Conservation (phyloP, 257 asterid genomes). For the Solanum piurae region DNA sequence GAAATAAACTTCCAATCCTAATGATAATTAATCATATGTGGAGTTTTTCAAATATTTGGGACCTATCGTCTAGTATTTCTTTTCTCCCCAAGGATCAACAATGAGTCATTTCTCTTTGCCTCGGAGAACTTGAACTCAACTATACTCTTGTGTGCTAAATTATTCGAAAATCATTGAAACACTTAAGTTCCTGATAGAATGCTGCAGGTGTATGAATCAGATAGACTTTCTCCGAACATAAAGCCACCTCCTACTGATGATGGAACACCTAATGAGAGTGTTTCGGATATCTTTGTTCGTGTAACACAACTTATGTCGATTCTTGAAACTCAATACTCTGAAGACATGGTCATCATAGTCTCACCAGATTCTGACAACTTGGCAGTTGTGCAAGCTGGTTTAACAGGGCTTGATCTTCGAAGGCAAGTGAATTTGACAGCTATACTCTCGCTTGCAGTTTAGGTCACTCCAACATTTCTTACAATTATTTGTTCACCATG, state of each 20-base stretch:
- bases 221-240: constrained; percentile 55
- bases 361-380: constrained; percentile 91
- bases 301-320: constrained; percentile 48
- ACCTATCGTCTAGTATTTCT: too few species aligned
- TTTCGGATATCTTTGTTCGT: constrained; percentile 80
- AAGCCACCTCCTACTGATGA: constrained; percentile 81
- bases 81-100: background rate
- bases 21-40: background rate
- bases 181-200: background rate
- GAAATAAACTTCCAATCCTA: background rate
- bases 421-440: constrained; percentile 31
- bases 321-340: constrained; percentile 50
- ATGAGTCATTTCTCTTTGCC: background rate
- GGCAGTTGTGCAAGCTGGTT: constrained; percentile 73
- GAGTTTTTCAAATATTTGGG: too few species aligned
- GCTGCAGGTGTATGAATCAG: constrained; percentile 61
- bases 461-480: background rate
- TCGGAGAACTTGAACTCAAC: background rate
- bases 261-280: constrained; percentile 93
- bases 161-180: background rate
- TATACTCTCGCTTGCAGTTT: background rate
- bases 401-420: constrained; percentile 68
- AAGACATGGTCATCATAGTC: constrained; percentile 60
- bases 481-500: background rate
- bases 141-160: background rate